A percentile compares a stretch with the other conserved stretches of the same genome.
Evolutionary conservation across 1,284 basidiomycete genomes (phyloP).

Genomic region (Xerocomus amazonicus): DNA sequence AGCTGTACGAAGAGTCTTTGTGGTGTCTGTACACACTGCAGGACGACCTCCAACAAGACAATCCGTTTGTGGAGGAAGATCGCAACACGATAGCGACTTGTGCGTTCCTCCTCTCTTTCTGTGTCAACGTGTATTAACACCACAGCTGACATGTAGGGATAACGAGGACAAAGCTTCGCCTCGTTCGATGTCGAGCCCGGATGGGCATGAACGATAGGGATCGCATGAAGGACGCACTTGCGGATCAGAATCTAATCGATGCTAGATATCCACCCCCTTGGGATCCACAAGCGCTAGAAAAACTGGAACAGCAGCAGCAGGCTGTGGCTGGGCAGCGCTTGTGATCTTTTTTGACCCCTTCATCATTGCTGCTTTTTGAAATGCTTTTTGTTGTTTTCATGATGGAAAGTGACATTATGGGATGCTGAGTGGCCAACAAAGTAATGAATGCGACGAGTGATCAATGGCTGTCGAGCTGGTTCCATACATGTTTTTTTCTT

Average conservation of each 20-base stretch:
- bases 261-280: constrained; percentile 71
- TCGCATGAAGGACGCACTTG: constrained; percentile 63
- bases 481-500: background rate
- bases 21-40: constrained; percentile 91
- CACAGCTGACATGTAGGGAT: constrained; percentile 53
- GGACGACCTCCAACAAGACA: constrained; percentile 85
- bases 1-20: constrained; percentile 90
- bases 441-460: background rate
- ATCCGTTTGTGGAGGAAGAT: constrained; percentile 83
- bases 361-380: background rate
- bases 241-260: constrained; percentile 72
- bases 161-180: constrained; percentile 74
- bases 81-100: constrained; percentile 77
- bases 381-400: background rate
- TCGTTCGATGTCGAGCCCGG: constrained; percentile 64
- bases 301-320: constrained; percentile 25
- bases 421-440: too few relatives aligned
- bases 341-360: constrained; percentile 5
- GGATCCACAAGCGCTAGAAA: constrained; percentile 49
- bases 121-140: background rate
- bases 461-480: background rate
- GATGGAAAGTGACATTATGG: background rate
- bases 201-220: constrained; percentile 71
- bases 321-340: constrained; percentile 12
- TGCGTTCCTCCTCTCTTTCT: constrained; percentile 37